Evolutionary conservation across 23 red algal genomes (phyloP), one percentile per base, ranked within the genome.

Genomic region (Chondrus crispus): DNA sequence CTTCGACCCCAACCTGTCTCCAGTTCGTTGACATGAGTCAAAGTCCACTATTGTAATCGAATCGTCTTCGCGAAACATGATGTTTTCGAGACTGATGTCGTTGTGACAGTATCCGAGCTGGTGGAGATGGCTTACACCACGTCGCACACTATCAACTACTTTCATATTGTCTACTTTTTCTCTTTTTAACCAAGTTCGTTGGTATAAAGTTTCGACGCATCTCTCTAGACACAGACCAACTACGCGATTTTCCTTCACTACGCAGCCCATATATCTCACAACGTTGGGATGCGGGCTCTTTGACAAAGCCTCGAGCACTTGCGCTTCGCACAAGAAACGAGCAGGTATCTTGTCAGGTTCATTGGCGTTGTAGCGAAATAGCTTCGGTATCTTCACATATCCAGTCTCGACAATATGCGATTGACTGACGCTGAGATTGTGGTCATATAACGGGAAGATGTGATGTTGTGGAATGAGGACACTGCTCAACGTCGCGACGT

Each of bases 1-100:
- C 40, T 84, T 84, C 2, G 2, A 3, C 33, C 80, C 80, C 5
- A 84, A n/a, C 50, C 7, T 14, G 43, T 60, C 2, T 20, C 80
- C 80, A 63, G 24, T 84, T 4, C 24, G 80, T 6, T 39, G 2
- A 74, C 68, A 74, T 5, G 68, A 74, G 18, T 74, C 68, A 74
- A 74, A 74, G 46, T 74, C 68, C 39, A 74, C 46, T 3, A 74
- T 33, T 36, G 68, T 41, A 20, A 74, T 41, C 39, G 4, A 43
- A 74, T 35, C 68, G 68, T 74, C 68, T 36, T 74, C 68, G 35
- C 68, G 68, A 74, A 74, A 74, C 68, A 74, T 74, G 18, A 74
- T 74, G 68, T 74, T 74, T 33, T 36, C 46, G 8, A 74, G 68
- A 74, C 68, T 74, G 46, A 74, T 41, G 68, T 74, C 68, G 46